Evolutionary conservation across 805 yeast genomes (phyloP), one percentile per base, ranked within the genome.

Genomic region (Isabelozyma rhagii): DNA sequence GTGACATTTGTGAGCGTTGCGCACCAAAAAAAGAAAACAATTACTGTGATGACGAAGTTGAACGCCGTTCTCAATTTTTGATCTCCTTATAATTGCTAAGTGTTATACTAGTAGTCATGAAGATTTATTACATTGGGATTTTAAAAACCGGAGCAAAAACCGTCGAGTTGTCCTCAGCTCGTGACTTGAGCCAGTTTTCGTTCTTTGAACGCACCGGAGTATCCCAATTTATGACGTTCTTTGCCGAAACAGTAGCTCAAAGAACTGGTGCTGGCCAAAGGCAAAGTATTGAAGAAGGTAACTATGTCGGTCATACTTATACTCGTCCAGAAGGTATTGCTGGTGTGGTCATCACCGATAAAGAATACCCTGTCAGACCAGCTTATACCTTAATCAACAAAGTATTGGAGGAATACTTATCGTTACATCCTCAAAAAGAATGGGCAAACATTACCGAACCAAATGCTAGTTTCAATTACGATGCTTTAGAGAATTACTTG

Each of bases 331-430:
- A 94, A 68, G 98, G 97, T 3, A 64, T 93, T 36, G 87, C 96
- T 18, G 97, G 96, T 54, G 96, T 94, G 34, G 72, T 94, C 53
- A 88, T 94, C 67, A 83, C 97, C 43, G 99, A 94, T 68, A 88
- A 89, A 67, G 97, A 93, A 58, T 94, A 94, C 69, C 99, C 98
- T 2, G 93, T 90, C 31, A 81, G 99, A 66, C 98, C 97, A 11
- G 98, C 97, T 0, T 93, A 90, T 71, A 89, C 97, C 2, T 75
- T 94, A 51, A 79, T 94, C 61, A 93, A 93, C 78, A 93, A 90
- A 72, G 75, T 93, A 18, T 77, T 90, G 58, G 99, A 94, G 60
- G 98, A 93, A 68, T 94, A 89, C 69, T 72, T 93, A 48, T 77
- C 92, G 10, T 83, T 85, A 54, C 91, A 88, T 66, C 96, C 97